These are phyloP conservation scores for Ceratobasidium sp. DNA, from an alignment of 1,284 basidiomycete genomes.

Conservation along the genomic window DNA sequence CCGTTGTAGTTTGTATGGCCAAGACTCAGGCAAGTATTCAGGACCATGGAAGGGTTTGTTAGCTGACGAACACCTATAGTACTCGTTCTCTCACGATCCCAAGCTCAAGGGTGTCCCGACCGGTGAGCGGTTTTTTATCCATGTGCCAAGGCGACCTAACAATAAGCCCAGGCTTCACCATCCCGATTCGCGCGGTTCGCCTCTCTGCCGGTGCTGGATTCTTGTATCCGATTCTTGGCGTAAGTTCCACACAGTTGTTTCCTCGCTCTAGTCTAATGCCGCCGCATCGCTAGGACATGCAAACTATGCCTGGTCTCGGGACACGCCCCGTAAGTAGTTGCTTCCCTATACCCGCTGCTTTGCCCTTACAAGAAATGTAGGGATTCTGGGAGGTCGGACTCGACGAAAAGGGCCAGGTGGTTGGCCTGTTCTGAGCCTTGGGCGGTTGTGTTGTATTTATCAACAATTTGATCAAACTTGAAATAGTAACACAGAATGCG, in stretches of 20 bases:
- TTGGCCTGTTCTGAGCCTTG: slow-evolving; percentile 73
- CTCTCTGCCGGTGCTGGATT: slow-evolving; percentile 95
- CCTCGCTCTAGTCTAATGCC: background rate
- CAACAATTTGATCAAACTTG: too few relatives aligned
- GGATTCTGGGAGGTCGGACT: slow-evolving; percentile 89
- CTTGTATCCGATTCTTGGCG: slow-evolving; percentile 90
- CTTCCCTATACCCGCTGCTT: slow-evolving; percentile 13
- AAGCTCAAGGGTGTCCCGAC: slow-evolving; percentile 89
- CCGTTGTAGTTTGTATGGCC: slow-evolving; percentile 96
- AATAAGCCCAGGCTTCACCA: slow-evolving; percentile 75
- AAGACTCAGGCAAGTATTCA: slow-evolving; percentile 69
- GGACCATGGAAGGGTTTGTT: too few relatives aligned
- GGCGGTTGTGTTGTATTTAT: slow-evolving; percentile 29
- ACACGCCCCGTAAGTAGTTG: slow-evolving; percentile 80
- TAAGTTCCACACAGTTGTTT: slow-evolving; percentile 30
- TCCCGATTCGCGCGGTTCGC: slow-evolving; percentile 91
- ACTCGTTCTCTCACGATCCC: slow-evolving; percentile 96
- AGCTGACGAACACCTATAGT: too few relatives aligned
- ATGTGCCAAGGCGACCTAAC: slow-evolving; percentile 10
- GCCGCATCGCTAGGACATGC: slow-evolving; percentile 70
- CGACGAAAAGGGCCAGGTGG: slow-evolving; percentile 76
- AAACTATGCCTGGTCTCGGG: slow-evolving; percentile 96
- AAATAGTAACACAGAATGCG: background rate
- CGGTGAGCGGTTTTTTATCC: slow-evolving; percentile 54
- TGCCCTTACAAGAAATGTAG: slow-evolving; percentile 50